Base-by-base conservation (phyloP, 306 rosid genomes). In the Vigna reflexopilosa region DNA sequence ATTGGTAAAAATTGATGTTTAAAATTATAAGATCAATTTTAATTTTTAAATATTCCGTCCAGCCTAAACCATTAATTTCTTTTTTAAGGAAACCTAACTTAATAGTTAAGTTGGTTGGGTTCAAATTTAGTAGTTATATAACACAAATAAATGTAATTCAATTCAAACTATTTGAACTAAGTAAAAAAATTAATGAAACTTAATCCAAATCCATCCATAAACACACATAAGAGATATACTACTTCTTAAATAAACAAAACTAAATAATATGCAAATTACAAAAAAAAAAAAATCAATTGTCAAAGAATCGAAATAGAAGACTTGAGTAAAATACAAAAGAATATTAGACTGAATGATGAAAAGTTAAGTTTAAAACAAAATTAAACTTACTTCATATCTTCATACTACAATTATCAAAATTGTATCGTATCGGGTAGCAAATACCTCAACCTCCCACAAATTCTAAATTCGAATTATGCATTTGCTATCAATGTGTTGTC, bases 401-500 rank as follows among this genome's bases (percentile, higher is more conserved):
- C 10, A 56, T 16, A 32, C 26, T 19, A 15, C 9, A 24, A 9
- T 65, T 42, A 68, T 30, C 66, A 54, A 77, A 42, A 59, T 47
- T 13, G 67, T 59, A 61, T 79, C 73, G 16, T 5, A 67, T 49
- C 1, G 10, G 10, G 16, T 36, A 63, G 44, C 26, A 59, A 77
- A 32, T 59, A 42, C 51, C 69, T 57, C 74, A 77, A 45, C 22
- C 44, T 30, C 9, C 56, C 28, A 64, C 38, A 79, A 75, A 61
- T 32, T 61, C 51, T 69, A 68, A 47, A 80, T 59, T 81, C 19
- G 69, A 77, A 76, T 16, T 34, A 81, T 73, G 45, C 79, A 67
- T 76, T 72, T 78, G 85, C 83, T 72, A 84, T 83, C 77, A 81
- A 83, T 78, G 81, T 73, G 59, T 62, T 82, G 70, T 69, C 82